Conservation (phyloP, 169 alveolate species). For the Plasmodium yoelii region DNA sequence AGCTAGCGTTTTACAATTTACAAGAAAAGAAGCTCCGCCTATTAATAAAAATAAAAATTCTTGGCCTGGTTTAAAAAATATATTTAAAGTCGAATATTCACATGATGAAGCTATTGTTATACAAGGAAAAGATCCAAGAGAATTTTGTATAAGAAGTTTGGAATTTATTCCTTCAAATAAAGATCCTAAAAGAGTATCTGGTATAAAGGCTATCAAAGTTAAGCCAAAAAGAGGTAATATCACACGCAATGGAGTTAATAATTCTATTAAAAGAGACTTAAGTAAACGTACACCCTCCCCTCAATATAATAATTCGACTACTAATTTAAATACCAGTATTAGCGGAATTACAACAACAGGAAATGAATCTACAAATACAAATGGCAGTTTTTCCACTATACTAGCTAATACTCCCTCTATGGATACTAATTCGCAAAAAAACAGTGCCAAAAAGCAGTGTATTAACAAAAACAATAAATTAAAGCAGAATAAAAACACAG, state of each 20-base stretch:
- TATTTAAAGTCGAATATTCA: conserved; percentile 79
- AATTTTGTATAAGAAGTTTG: conserved; percentile 77
- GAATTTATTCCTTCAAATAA: conserved; percentile 79
- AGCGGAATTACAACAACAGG: background rate
- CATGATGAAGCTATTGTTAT: conserved; percentile 81
- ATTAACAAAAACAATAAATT: conserved; percentile 7
- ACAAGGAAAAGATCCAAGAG: conserved; percentile 85
- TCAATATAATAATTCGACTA: background rate
- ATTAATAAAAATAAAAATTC: conserved; percentile 31
- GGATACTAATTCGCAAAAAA: background rate
- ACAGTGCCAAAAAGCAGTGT: conserved; percentile 1
- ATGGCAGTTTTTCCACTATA: background rate
- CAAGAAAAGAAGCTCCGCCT: conserved; percentile 78
- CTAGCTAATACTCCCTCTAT: background rate
- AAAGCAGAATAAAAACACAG: background rate
- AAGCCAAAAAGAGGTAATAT: conserved; percentile 27
- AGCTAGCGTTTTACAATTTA: conserved; percentile 81
- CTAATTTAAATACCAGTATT: background rate
- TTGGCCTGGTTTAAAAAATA: conserved; percentile 77
- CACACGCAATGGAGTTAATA: background rate
- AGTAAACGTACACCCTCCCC: background rate
- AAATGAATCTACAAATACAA: background rate
- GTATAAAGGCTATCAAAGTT: conserved; percentile 77
- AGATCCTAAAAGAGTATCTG: conserved; percentile 79
- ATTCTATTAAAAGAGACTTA: background rate